These are phyloP conservation scores for Schizothecium vesticola DNA, from an alignment of 495 filamentous ascomycete species.

Conservation along the genomic window DNA sequence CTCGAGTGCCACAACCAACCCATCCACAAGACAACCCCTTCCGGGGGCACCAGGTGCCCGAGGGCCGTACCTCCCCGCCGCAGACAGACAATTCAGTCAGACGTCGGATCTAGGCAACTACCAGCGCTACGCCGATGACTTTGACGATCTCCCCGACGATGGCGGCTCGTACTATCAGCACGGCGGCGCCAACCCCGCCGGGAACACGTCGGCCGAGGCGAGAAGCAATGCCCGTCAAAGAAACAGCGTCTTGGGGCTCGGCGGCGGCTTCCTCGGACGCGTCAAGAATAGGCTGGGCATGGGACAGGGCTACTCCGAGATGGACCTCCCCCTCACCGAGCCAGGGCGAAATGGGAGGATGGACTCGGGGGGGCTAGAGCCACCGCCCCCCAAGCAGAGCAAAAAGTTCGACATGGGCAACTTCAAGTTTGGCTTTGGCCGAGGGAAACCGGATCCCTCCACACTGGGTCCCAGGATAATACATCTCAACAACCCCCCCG, in stretches of 20 bases:
- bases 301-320: slow-evolving; percentile 89
- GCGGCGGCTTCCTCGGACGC: slow-evolving; percentile 77
- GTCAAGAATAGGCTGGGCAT: slow-evolving; percentile 90
- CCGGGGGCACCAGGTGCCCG: slow-evolving; percentile 34
- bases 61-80: slow-evolving; percentile 52
- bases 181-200: slow-evolving; percentile 49
- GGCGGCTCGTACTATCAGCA: slow-evolving; percentile 63
- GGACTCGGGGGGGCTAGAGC: slow-evolving; percentile 28
- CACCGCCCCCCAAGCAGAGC: slow-evolving; percentile 33
- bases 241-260: slow-evolving; percentile 80
- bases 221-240: slow-evolving; percentile 61
- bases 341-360: slow-evolving; percentile 31
- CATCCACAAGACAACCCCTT: slow-evolving; percentile 37
- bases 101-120: slow-evolving; percentile 80
- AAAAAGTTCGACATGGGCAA: slow-evolving; percentile 63
- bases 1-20: slow-evolving; percentile 36
- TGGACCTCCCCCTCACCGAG: slow-evolving; percentile 94
- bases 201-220: slow-evolving; percentile 34
- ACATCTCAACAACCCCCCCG: slow-evolving; percentile 94
- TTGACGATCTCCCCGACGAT: slow-evolving; percentile 71
- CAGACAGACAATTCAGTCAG: slow-evolving; percentile 64
- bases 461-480: slow-evolving; percentile 89
- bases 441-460: slow-evolving; percentile 79
- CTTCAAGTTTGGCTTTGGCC: slow-evolving; percentile 93
- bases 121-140: slow-evolving; percentile 81